Conservation (phyloP, 2,329 filamentous ascomycete species). For the Fusarium protoensiforme region DNA sequence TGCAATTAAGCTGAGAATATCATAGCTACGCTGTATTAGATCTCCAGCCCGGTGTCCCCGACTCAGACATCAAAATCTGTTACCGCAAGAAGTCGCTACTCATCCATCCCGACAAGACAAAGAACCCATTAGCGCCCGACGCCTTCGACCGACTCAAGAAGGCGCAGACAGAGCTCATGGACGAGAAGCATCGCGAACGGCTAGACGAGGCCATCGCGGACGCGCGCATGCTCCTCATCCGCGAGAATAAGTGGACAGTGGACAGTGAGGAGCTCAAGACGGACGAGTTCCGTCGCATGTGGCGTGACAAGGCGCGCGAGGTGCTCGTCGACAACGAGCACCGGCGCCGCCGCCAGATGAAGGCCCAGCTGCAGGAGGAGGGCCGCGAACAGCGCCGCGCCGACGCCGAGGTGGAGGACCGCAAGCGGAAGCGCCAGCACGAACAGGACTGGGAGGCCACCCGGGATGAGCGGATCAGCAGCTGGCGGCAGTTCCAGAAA, state of each 20-base stretch:
- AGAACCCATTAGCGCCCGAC: slow-evolving; percentile 89
- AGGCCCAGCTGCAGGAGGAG: slow-evolving; percentile 97
- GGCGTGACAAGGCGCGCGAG: slow-evolving; percentile 89
- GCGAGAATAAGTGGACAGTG: slow-evolving; percentile 91
- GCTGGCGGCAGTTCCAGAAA: slow-evolving; percentile 94
- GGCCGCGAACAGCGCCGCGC: slow-evolving; percentile 86
- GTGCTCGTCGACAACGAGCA: slow-evolving; percentile 95
- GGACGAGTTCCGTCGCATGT: slow-evolving; percentile 82
- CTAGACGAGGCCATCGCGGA: slow-evolving; percentile 97
- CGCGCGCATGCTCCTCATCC: slow-evolving; percentile 92
- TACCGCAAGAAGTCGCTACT: slow-evolving; percentile 99
- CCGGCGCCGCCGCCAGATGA: slow-evolving; percentile 83
- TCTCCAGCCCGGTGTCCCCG: slow-evolving; percentile 92
- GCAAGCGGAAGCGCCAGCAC: slow-evolving; percentile 89
- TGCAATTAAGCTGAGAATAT: not conserved
- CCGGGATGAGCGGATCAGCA: slow-evolving; percentile 89
- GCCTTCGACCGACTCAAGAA: slow-evolving; percentile 98
- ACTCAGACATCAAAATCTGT: slow-evolving; percentile 92
- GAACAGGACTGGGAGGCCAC: slow-evolving; percentile 97
- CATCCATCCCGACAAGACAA: slow-evolving; percentile 98
- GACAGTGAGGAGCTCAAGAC: slow-evolving; percentile 90
- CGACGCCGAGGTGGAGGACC: slow-evolving; percentile 84
- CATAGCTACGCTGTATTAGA: slow-evolving; percentile 90
- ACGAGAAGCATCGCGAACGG: slow-evolving; percentile 88
- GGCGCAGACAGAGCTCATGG: slow-evolving; percentile 89